These are phyloP conservation scores for Leccinum angustisporum DNA, from an alignment of 1,284 basidiomycete genomes.

Conservation along the genomic window DNA sequence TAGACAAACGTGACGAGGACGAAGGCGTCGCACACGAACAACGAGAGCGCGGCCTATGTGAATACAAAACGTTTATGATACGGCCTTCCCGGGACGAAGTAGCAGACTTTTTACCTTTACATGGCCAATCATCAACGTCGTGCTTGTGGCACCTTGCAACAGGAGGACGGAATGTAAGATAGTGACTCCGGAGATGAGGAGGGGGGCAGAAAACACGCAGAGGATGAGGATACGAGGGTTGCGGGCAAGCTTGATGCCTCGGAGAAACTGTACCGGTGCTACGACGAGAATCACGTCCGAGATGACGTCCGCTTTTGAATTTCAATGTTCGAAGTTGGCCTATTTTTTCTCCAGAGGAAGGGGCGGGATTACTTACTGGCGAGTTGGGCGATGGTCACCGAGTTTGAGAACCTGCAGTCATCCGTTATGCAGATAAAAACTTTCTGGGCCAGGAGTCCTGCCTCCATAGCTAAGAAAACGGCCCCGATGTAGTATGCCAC, in stretches of 20 bases:
- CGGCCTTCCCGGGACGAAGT: background rate
- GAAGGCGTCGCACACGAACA: constrained; percentile 24
- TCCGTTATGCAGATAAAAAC: constrained; percentile 12
- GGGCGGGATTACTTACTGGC: constrained; percentile 17
- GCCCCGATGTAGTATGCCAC: constrained; percentile 19
- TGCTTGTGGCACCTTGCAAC: constrained; percentile 6
- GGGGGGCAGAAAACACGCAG: constrained; percentile 23
- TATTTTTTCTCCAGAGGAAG: background rate
- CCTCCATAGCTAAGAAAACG: constrained; percentile 18
- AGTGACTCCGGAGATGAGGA: constrained; percentile 27
- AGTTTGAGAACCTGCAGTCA: background rate
- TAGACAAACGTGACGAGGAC: constrained; percentile 19
- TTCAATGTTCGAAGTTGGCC: background rate
- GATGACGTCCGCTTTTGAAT: constrained; percentile 20
- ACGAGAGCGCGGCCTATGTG: constrained; percentile 20
- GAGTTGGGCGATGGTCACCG: constrained; percentile 24
- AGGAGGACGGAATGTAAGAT: constrained; percentile 28
- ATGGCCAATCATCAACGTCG: constrained; percentile 21
- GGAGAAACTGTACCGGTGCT: constrained; percentile 18
- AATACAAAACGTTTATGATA: background rate
- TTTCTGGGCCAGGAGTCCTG: constrained; percentile 24
- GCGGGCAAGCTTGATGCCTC: constrained; percentile 13
- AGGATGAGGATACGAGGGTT: constrained; percentile 22
- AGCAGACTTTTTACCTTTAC: constrained; percentile 18
- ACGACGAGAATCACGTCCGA: constrained; percentile 23